Conservation (phyloP, 306 rosid species). For the Geum urbanum region DNA sequence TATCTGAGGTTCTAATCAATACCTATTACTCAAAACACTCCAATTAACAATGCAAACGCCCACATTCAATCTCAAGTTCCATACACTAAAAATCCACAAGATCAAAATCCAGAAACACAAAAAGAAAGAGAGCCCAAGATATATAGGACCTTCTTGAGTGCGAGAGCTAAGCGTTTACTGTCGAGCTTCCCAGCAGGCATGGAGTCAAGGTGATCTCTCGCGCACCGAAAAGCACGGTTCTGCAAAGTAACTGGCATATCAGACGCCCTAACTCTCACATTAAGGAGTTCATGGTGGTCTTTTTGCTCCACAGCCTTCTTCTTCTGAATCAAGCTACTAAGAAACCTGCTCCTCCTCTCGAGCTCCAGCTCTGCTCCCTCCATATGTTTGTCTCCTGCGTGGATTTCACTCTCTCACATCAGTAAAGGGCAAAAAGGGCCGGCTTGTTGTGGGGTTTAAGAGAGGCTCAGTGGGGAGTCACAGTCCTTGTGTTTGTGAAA, state of each 20-base stretch:
- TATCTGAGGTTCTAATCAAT: background rate
- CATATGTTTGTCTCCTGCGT: conserved; percentile 23
- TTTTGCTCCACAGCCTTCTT: conserved; percentile 70
- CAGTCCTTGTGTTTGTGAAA: conserved; percentile 19
- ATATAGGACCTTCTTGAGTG: conserved; percentile 74
- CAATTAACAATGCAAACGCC: conserved; percentile 15
- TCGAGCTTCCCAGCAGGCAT: conserved; percentile 80
- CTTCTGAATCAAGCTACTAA: conserved; percentile 66
- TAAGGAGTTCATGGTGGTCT: conserved; percentile 47
- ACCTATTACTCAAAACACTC: conserved; percentile 21
- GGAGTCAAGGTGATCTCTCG: conserved; percentile 65
- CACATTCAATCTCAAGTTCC: background rate
- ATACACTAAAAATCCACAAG: conserved; percentile 12
- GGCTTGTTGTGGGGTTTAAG: no score
- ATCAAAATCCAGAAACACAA: background rate
- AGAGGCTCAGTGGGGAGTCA: no score
- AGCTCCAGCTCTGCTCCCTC: conserved; percentile 80
- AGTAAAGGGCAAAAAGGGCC: background rate
- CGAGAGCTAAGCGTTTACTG: conserved; percentile 71
- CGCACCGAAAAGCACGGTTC: conserved; percentile 68
- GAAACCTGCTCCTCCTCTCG: conserved; percentile 82
- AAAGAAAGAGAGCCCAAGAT: background rate
- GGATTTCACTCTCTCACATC: conserved; percentile 26
- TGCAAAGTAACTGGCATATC: conserved; percentile 77
- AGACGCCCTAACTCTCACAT: conserved; percentile 61